Conservation (phyloP, 805 yeast genomes). For the Candida silvicultrix region DNA sequence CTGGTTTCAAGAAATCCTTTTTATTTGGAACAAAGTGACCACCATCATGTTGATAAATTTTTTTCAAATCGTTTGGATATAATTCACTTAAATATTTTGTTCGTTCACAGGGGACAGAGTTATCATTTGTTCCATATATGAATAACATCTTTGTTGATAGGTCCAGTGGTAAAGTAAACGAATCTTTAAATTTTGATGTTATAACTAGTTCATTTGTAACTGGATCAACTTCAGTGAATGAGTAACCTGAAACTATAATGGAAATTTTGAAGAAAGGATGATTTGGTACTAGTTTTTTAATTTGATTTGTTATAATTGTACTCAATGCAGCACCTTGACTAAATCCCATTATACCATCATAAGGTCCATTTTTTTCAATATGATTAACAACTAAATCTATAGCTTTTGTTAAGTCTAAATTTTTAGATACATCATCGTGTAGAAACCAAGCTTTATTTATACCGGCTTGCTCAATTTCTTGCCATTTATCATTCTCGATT, state of each 20-base stretch:
- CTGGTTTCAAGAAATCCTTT: conserved; percentile 43
- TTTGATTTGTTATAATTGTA: conserved; percentile 58
- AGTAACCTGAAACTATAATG: conserved; percentile 66
- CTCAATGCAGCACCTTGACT: conserved; percentile 93
- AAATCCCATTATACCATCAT: conserved; percentile 85
- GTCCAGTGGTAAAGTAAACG: conserved; percentile 25
- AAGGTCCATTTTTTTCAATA: conserved; percentile 66
- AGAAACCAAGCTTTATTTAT: conserved; percentile 72
- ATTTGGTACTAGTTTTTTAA: conserved; percentile 36
- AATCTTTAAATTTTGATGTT: conserved; percentile 27
- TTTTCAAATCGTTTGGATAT: conserved; percentile 40
- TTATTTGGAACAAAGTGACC: conserved; percentile 96
- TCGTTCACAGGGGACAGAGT: conserved; percentile 73
- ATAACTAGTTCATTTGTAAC: conserved; percentile 27
- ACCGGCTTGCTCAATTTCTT: conserved; percentile 38
- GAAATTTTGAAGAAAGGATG: conserved; percentile 55
- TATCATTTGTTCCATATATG: conserved; percentile 80
- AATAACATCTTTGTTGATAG: conserved; percentile 50
- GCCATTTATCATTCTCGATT: conserved; percentile 46
- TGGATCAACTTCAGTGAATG: conserved; percentile 35
- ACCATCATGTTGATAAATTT: conserved; percentile 80
- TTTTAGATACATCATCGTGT: conserved; percentile 39
- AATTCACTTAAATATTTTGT: conserved; percentile 52
- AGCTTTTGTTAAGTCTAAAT: conserved; percentile 46
- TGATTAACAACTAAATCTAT: conserved; percentile 41